Evolutionary conservation across 495 filamentous ascomycete species (phyloP).

Genomic region (Penicillium manginii): DNA sequence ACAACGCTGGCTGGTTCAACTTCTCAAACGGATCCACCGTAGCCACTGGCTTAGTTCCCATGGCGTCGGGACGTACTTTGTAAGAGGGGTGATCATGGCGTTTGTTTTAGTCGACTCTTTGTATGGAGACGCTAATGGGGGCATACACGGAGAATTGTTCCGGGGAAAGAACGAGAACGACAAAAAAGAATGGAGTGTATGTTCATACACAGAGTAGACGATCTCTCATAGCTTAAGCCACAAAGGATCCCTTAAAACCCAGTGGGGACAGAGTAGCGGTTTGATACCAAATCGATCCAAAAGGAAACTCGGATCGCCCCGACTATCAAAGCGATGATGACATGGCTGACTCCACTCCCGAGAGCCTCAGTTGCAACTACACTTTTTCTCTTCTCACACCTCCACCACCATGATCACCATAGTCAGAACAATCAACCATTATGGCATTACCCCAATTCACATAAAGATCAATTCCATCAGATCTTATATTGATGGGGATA

Average conservation of each 20-base stretch:
- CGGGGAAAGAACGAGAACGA: too few species aligned
- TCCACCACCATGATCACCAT: background rate
- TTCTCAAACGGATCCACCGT: background rate
- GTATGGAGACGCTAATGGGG: too few species aligned
- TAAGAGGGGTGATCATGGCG: background rate
- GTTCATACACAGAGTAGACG: background rate
- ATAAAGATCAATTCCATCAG: too few species aligned
- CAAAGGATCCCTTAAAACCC: background rate
- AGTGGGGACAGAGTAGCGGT: background rate
- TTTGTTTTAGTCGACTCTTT: too few species aligned
- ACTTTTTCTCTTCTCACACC: background rate
- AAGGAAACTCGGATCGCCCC: constrained; percentile 21
- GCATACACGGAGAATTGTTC: too few species aligned
- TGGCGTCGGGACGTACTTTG: background rate
- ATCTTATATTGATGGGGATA: too few species aligned
- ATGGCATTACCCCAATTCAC: too few species aligned
- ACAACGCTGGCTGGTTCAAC: constrained; percentile 2
- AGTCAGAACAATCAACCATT: background rate
- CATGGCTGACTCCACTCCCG: constrained; percentile 20
- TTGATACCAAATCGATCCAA: background rate
- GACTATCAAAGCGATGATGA: constrained; percentile 23
- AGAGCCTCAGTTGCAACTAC: constrained; percentile 38
- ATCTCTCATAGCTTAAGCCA: background rate
- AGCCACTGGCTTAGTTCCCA: background rate
- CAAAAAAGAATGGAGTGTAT: background rate